These are phyloP conservation scores for Scheffersomyces stipitis DNA, from an alignment of 805 yeast genomes.

Conservation along the genomic window DNA sequence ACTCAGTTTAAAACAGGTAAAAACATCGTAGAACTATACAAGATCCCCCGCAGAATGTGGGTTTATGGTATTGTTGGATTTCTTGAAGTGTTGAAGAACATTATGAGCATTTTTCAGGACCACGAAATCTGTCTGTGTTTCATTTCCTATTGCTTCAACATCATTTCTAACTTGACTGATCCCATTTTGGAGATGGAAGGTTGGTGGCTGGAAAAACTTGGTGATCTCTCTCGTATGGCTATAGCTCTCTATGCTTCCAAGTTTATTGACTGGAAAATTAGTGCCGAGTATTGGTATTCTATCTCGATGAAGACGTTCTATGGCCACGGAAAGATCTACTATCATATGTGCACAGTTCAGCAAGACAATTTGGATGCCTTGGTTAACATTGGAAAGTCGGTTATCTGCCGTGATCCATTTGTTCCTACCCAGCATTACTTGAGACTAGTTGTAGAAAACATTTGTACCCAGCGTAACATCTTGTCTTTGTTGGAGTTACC, in stretches of 20 bases:
- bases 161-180: slow-evolving; percentile 53
- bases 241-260: slow-evolving; percentile 79
- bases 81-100: slow-evolving; percentile 72
- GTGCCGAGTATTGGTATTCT: slow-evolving; percentile 82
- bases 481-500: slow-evolving; percentile 60
- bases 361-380: slow-evolving; percentile 74
- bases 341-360: slow-evolving; percentile 86
- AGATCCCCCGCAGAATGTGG: slow-evolving; percentile 80
- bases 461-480: slow-evolving; percentile 62
- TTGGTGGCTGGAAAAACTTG: slow-evolving; percentile 84
- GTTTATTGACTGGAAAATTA: slow-evolving; percentile 80
- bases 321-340: slow-evolving; percentile 83
- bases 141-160: slow-evolving; percentile 68
- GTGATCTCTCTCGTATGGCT: slow-evolving; percentile 85
- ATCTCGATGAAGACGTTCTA: slow-evolving; percentile 70
- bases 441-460: slow-evolving; percentile 75
- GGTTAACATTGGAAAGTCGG: slow-evolving; percentile 76
- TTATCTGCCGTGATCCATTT: slow-evolving; percentile 77
- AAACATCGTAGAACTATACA: slow-evolving; percentile 72
- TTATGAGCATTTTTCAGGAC: slow-evolving; percentile 69
- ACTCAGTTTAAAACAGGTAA: slow-evolving; percentile 67
- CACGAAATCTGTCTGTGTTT: slow-evolving; percentile 78
- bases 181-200: slow-evolving; percentile 59
- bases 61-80: slow-evolving; percentile 84
- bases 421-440: slow-evolving; percentile 80